phyloP scores from a whole-genome alignment of 768 basidiomycete species.

The Hygrophorus pudorinus region DNA sequence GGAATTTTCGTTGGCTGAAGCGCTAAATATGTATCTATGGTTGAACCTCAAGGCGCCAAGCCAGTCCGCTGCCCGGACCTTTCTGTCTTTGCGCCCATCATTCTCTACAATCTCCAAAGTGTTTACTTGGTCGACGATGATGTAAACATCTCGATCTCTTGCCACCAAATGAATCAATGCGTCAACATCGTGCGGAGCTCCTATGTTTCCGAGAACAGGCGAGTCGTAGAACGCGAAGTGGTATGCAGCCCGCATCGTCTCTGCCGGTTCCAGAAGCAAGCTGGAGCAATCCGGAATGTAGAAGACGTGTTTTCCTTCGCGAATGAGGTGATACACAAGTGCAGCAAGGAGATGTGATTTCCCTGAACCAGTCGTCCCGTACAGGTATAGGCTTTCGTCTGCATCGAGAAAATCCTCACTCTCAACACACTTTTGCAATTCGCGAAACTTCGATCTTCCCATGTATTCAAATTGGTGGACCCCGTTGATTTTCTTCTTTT shows the following conservation, averaged over 20 bases:
- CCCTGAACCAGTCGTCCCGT: conserved; percentile 10
- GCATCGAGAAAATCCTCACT: conserved; percentile 3
- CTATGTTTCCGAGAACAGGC: too few species aligned
- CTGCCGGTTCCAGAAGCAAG: too few species aligned
- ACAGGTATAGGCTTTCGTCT: conserved; percentile 7
- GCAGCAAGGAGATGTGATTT: conserved; percentile 13
- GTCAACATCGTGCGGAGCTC: too few species aligned
- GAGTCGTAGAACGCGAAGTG: too few species aligned
- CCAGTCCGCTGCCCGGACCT: neutral
- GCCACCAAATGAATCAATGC: conserved; percentile 4
- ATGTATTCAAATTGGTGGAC: conserved; percentile 7
- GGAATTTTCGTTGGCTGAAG: conserved; percentile 10
- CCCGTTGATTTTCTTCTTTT: conserved; percentile 3
- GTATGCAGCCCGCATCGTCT: too few species aligned
- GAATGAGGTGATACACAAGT: conserved; percentile 8
- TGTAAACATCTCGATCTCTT: conserved; percentile 4
- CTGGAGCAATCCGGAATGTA: conserved; percentile 1
- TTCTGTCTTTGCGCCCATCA: neutral
- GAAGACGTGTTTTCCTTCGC: neutral
- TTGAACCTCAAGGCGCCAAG: conserved; percentile 4
- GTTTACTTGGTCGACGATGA: conserved; percentile 11
- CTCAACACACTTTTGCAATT: conserved; percentile 6
- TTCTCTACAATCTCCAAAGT: conserved; percentile 5
- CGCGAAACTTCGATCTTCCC: conserved; percentile 8
- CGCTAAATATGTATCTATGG: conserved; percentile 10